These are phyloP conservation scores for Cystofilobasidium ferigula DNA, from an alignment of 768 basidiomycete species.

Conservation along the genomic window DNA sequence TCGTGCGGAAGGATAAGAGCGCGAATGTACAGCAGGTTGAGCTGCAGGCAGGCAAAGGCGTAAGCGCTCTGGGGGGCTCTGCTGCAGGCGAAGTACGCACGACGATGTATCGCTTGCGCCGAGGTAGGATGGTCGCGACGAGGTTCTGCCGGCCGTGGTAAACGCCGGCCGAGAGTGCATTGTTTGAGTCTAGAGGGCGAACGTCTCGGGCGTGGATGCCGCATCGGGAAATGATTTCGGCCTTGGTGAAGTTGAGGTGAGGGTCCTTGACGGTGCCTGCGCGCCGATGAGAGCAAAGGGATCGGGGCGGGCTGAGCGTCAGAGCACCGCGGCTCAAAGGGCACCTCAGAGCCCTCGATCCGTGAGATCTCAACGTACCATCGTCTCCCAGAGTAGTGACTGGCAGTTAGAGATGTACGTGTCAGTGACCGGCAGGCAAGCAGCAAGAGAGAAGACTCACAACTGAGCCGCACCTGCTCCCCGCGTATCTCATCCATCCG, in stretches of 20 bases:
- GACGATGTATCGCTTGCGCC: constrained; percentile 8
- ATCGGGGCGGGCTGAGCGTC: not conserved
- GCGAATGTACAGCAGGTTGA: constrained; percentile 23
- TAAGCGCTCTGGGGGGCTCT: not conserved
- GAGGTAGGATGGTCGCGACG: constrained; percentile 20
- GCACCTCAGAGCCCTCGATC: too few relatives aligned
- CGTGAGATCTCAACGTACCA: not conserved
- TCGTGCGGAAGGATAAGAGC: constrained; percentile 15
- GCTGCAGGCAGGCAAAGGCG: not conserved
- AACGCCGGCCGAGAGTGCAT: not conserved
- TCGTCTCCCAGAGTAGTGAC: constrained; percentile 2
- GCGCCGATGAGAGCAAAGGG: not conserved
- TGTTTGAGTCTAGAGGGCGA: constrained; percentile 21
- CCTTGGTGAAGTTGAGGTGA: constrained; percentile 18
- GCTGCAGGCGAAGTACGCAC: not conserved
- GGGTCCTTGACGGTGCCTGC: constrained; percentile 14
- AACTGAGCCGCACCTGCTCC: constrained; percentile 12
- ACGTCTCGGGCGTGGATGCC: constrained; percentile 21
- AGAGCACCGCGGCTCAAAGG: too few relatives aligned
- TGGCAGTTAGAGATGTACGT: not conserved
- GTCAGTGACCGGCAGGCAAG: not conserved
- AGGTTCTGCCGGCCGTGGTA: constrained; percentile 25
- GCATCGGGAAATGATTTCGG: not conserved
- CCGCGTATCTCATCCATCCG: not conserved
- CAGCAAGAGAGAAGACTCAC: not conserved